phyloP scores from a whole-genome alignment of 495 filamentous ascomycete species.

The Tirmania nivea region DNA sequence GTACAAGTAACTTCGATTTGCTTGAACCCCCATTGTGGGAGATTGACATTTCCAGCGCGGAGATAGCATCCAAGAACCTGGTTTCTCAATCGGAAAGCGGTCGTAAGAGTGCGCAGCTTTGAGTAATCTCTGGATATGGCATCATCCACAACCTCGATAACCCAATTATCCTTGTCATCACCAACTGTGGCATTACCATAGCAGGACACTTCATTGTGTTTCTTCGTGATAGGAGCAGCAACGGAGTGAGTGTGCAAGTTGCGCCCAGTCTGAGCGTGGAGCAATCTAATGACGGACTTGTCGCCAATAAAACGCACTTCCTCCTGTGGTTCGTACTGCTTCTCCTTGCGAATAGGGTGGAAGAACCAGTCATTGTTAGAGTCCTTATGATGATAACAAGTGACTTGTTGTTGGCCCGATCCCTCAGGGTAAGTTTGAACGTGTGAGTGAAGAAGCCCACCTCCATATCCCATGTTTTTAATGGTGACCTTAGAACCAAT shows the following conservation, averaged over 20 bases:
- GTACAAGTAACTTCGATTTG: slow-evolving; percentile 93
- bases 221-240: slow-evolving; percentile 69
- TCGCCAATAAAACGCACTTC: slow-evolving; percentile 53
- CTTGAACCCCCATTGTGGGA: slow-evolving; percentile 99
- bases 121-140: slow-evolving; percentile 66
- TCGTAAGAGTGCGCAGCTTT: slow-evolving; percentile 77
- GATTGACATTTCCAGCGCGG: slow-evolving; percentile 83
- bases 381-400: slow-evolving; percentile 98
- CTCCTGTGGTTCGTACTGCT: slow-evolving; percentile 47
- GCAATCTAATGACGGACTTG: slow-evolving; percentile 59
- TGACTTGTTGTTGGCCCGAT: slow-evolving; percentile 84
- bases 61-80: slow-evolving; percentile 74
- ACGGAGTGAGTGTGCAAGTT: slow-evolving; percentile 90
- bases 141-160: slow-evolving; percentile 75
- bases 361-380: slow-evolving; percentile 99
- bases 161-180: slow-evolving; percentile 97
- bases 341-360: slow-evolving; percentile 63
- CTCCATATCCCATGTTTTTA: slow-evolving; percentile 98
- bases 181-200: slow-evolving; percentile 95
- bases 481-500: slow-evolving; percentile 74
- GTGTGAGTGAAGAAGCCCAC: slow-evolving; percentile 92
- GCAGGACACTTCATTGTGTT: slow-evolving; percentile 74
- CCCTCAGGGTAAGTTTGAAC: slow-evolving; percentile 93
- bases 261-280: slow-evolving; percentile 87
- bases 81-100: slow-evolving; percentile 76